These are phyloP conservation scores for Pholiota conissans DNA, from an alignment of 768 basidiomycete genomes.

Conservation along the genomic window DNA sequence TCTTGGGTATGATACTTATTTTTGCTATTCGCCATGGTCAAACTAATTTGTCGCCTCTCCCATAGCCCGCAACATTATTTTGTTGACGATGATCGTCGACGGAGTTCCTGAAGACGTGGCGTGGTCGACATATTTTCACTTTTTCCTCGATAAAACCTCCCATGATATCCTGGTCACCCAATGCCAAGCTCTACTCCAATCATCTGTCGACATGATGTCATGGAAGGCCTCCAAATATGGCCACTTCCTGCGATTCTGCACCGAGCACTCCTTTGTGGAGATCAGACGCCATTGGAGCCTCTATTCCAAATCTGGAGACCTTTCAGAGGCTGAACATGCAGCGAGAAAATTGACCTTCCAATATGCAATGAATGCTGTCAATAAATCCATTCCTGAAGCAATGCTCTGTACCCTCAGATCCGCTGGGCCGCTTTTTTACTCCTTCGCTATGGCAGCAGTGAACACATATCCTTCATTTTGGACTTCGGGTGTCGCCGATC, in stretches of 20 bases:
- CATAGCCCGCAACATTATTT: conserved; percentile 52
- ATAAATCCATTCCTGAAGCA: background rate
- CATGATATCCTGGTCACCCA: conserved; percentile 35
- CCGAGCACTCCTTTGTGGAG: conserved; percentile 34
- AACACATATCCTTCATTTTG: conserved; percentile 35
- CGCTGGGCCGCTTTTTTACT: conserved; percentile 37
- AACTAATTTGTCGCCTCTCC: too few relatives aligned
- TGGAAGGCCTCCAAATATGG: conserved; percentile 45
- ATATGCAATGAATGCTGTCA: conserved; percentile 18
- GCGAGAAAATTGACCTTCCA: conserved; percentile 21
- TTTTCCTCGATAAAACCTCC: conserved; percentile 40
- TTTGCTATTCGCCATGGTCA: too few relatives aligned
- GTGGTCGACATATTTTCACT: conserved; percentile 52
- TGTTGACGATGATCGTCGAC: conserved; percentile 44
- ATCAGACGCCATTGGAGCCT: conserved; percentile 41
- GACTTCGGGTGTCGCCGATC: conserved; percentile 39
- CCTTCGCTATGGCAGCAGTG: background rate
- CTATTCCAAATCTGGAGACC: conserved; percentile 29
- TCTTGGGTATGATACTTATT: conserved; percentile 34
- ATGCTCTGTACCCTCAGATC: conserved; percentile 25
- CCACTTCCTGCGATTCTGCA: conserved; percentile 35
- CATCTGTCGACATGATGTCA: conserved; percentile 28
- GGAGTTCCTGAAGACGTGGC: conserved; percentile 18
- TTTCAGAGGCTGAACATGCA: conserved; percentile 21
- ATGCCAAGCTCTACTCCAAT: conserved; percentile 35